Evolutionary conservation across 345 rosid species (phyloP).

Genomic region (Arabidopsis arenosa): DNA sequence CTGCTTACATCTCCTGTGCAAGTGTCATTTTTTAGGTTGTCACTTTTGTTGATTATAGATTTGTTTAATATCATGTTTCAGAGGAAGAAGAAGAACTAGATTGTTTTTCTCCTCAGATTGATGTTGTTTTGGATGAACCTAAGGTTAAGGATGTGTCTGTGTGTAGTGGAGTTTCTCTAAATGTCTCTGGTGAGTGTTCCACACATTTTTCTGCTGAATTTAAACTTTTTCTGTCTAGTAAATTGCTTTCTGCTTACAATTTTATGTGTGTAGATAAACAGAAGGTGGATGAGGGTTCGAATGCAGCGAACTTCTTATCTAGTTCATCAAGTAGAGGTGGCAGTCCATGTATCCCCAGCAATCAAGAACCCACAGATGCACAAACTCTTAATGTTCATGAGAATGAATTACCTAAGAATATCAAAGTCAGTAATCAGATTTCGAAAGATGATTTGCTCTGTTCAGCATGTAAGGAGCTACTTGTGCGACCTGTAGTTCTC

Average conservation of each 20-base stretch:
- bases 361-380: conserved; percentile 30
- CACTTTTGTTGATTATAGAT: conserved; percentile 5
- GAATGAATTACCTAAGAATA: conserved; percentile 18
- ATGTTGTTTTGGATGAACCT: conserved; percentile 32
- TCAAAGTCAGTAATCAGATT: conserved; percentile 40
- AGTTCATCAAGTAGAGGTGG: conserved; percentile 3
- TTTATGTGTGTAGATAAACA: background rate
- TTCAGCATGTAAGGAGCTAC: conserved; percentile 68
- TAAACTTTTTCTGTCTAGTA: conserved; percentile 15
- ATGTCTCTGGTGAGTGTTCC: conserved; percentile 36
- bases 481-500: conserved; percentile 65
- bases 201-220: conserved; percentile 26
- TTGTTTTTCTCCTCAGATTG: conserved; percentile 66
- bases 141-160: conserved; percentile 40
- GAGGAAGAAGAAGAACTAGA: conserved; percentile 55
- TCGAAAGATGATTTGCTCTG: conserved; percentile 65
- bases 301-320: conserved; percentile 30
- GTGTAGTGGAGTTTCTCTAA: conserved; percentile 23
- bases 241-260: background rate
- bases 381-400: conserved; percentile 14
- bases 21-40: background rate
- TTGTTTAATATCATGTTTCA: conserved; percentile 43
- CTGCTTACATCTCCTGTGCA: background rate
- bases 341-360: conserved; percentile 5
- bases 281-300: conserved; percentile 41